Evolutionary conservation across 1,284 basidiomycete genomes (phyloP), one percentile per base, ranked within the genome.

Genomic region (Hypsizygus ulmarius): DNA sequence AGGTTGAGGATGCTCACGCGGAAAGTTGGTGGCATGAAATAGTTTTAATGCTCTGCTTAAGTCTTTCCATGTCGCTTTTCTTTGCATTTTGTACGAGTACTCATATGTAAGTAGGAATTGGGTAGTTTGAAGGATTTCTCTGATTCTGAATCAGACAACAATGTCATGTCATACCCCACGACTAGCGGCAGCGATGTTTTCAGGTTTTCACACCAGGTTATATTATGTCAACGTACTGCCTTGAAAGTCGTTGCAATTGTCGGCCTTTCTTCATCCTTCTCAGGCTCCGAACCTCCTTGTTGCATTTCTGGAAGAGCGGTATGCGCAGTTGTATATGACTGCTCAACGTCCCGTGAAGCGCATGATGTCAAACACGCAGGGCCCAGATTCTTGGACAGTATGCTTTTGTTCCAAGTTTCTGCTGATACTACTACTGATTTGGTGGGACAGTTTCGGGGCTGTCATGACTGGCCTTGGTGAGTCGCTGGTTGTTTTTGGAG

Each of bases 321-420:
- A 63, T 45, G 67, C 66, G 7, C 70, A 69, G 42, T 60, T 82
- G 32, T 83, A 81, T 58, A 84, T 90, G 59, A 79, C 81, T 56
- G 81, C 81, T 11, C 87, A 90, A 61, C 68, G 90, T 19, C 78
- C 82, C 6, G 83, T 89, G 40, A 91, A 90, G 59, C 74, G 82
- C 10, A 79, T 85, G 59, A 82, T 82, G 81, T 80, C 76, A 34
- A 87, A 85, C 61, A 77, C 81, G 8, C 76, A 75, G n/a, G 53
- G 73, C 80, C 6, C 85, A 85, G 0, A 75, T 89, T 5, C 72
- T 86, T 47, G 81, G 78, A 29, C 82, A 85, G 68, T 69, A 53
- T 34, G 16, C 33, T 46, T 30, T 28, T 32, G n/a, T 50, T 35
- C 25, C 28, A 3, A 12, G 35, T 30, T 25, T 47, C 25, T 19